Percentiles rank a stretch among this genome's conserved stretches.
phyloP scores from a whole-genome alignment of 768 basidiomycete genomes.

The Pulveroboletus sp. region DNA sequence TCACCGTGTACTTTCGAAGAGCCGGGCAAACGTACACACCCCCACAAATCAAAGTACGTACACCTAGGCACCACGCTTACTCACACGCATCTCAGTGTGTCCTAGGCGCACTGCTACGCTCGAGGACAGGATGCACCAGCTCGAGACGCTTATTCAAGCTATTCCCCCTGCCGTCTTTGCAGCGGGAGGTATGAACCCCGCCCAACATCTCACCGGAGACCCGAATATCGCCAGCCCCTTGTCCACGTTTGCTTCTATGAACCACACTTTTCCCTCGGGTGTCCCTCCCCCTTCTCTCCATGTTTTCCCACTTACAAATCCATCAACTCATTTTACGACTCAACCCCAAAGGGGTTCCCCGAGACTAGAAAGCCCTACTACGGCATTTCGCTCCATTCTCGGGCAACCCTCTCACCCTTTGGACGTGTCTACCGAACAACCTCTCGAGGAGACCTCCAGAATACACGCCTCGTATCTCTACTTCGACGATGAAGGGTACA shows the following conservation, averaged over 20 bases:
- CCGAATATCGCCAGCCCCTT: conserved; percentile 32
- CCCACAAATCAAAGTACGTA: conserved; percentile 84
- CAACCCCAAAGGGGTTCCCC: conserved; percentile 42
- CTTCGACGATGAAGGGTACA: conserved; percentile 84
- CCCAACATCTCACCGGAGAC: conserved; percentile 34
- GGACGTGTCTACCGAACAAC: conserved; percentile 36
- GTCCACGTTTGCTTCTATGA: conserved; percentile 38
- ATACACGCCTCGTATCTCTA: conserved; percentile 81
- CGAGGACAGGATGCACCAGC: conserved; percentile 86
- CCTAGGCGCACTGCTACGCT: conserved; percentile 74
- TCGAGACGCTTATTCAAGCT: conserved; percentile 81
- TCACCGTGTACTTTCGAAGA: conserved; percentile 87
- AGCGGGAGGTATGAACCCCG: conserved; percentile 44
- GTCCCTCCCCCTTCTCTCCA: conserved; percentile 79
- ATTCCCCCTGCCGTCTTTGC: conserved; percentile 81
- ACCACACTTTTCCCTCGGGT: conserved; percentile 47
- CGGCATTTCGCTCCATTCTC: conserved; percentile 41
- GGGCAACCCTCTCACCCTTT: conserved; percentile 31
- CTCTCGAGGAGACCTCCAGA: conserved; percentile 56
- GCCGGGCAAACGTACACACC: conserved; percentile 80
- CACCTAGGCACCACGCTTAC: background rate
- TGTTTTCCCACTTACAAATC: conserved; percentile 76
- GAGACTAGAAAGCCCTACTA: conserved; percentile 44
- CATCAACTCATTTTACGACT: conserved; percentile 71
- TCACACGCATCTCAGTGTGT: conserved; percentile 2